Conservation (phyloP, 345 rosid species). For the Murraya paniculata region DNA sequence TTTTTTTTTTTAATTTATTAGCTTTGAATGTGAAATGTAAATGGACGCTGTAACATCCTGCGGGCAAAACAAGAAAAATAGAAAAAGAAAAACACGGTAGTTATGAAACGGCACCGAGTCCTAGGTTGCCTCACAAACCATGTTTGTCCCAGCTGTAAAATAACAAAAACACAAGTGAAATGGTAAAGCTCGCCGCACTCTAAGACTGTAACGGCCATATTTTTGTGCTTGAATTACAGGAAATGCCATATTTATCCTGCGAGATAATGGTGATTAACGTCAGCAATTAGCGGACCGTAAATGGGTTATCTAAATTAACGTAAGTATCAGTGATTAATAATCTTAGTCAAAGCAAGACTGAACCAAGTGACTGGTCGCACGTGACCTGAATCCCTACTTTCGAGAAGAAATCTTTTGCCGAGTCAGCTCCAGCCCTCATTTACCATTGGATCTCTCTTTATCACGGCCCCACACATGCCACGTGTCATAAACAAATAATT, state of each 20-base stretch:
- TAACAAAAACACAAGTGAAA: not conserved
- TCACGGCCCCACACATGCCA: constrained; percentile 10
- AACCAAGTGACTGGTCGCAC: constrained; percentile 33
- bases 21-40: not conserved
- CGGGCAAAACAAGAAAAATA: not conserved
- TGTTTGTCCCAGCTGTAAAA: constrained; percentile 32
- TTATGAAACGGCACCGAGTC: constrained; percentile 18
- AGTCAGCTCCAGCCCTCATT: constrained; percentile 28
- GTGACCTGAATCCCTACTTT: constrained; percentile 42
- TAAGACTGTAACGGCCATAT: constrained; percentile 18
- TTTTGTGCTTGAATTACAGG: too few relatives aligned
- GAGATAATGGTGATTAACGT: not conserved
- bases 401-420: constrained; percentile 27
- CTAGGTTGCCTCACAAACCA: constrained; percentile 35
- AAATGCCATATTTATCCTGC: constrained; percentile 24
- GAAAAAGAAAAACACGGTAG: not conserved
- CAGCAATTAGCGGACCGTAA: constrained; percentile 14
- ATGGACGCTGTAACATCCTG: not conserved
- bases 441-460: constrained; percentile 13
- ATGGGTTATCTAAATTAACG: not conserved
- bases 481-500: constrained; percentile 17
- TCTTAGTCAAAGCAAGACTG: constrained; percentile 39
- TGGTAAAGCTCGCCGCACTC: constrained; percentile 1
- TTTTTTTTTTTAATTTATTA: too few relatives aligned
- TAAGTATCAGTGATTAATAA: not conserved